A percentile compares a stretch with the other conserved stretches of the same genome.
These are phyloP conservation scores for Bipolaris zeicola DNA, from an alignment of 2,329 filamentous ascomycete species.

Conservation along the genomic window DNA sequence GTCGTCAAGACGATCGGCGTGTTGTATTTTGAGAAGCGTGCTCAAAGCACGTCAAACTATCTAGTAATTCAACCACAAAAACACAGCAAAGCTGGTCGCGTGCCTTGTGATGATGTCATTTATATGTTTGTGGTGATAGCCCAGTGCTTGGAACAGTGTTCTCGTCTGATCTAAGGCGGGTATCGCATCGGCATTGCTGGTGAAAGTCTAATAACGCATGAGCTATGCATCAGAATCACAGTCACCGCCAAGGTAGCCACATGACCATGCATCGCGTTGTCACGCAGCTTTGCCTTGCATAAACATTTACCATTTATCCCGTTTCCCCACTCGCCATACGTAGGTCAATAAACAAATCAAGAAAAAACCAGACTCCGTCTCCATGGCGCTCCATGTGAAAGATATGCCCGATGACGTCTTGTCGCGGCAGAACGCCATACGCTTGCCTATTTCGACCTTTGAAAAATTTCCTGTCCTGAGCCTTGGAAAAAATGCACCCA, in stretches of 20 bases:
- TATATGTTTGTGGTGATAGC: not conserved
- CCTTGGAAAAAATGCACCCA: no score
- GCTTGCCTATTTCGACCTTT: no score
- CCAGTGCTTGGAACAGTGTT: not conserved
- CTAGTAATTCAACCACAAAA: conserved; percentile 4
- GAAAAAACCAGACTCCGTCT: no score
- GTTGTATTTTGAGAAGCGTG: conserved; percentile 1
- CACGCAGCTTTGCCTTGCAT: no score
- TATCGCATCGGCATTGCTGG: not conserved
- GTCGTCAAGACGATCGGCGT: conserved; percentile 1
- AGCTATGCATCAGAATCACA: not conserved
- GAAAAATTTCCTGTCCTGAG: no score
- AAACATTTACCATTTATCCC: no score
- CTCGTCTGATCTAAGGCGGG: not conserved
- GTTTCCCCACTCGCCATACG: no score
- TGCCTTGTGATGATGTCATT: not conserved
- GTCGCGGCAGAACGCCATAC: no score
- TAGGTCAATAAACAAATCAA: no score
- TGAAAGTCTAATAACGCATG: not conserved
- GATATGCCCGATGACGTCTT: no score
- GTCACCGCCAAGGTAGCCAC: not conserved
- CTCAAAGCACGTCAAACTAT: not conserved
- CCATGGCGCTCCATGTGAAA: no score
- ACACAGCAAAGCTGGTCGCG: not conserved
- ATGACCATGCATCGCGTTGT: not conserved